Conservation (phyloP, 139 green algal species). For the Volvox reticuliferus region DNA sequence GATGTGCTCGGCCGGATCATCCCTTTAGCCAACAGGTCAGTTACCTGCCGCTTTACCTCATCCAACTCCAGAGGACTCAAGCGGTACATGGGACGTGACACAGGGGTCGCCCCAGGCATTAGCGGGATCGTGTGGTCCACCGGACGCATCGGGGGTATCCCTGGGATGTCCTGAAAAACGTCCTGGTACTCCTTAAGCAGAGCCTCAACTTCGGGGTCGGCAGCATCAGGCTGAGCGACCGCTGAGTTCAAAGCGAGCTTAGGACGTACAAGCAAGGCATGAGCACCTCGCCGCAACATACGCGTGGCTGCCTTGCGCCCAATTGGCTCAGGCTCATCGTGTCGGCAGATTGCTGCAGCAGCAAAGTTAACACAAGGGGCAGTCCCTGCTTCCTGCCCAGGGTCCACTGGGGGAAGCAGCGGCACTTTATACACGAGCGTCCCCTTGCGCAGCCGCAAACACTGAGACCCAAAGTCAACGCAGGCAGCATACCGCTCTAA, state of each 20-base stretch:
- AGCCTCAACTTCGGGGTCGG: neutral
- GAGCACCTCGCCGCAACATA: neutral
- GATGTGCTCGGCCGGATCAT: constrained; percentile 11
- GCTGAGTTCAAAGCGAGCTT: neutral
- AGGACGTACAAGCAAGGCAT: neutral
- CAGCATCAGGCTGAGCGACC: neutral
- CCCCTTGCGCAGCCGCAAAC: too few relatives aligned
- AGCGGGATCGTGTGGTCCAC: constrained; percentile 9
- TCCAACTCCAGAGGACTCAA: constrained; percentile 14
- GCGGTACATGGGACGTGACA: neutral
- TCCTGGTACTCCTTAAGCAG: neutral
- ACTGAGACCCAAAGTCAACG: too few relatives aligned
- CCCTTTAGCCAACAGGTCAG: constrained; percentile 6
- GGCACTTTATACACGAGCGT: too few relatives aligned
- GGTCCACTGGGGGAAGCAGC: too few relatives aligned
- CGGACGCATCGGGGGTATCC: neutral
- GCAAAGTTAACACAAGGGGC: too few relatives aligned
- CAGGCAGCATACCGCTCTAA: too few relatives aligned
- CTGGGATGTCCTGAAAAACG: neutral
- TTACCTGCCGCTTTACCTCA: constrained; percentile 22
- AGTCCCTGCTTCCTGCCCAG: too few relatives aligned
- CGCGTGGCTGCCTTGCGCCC: too few relatives aligned
- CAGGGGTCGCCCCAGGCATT: neutral
- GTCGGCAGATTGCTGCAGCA: too few relatives aligned
- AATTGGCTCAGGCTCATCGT: neutral